Evolutionary conservation across 768 basidiomycete genomes (phyloP), one percentile per base, ranked within the genome.

Genomic region (Pluteus cervinus): DNA sequence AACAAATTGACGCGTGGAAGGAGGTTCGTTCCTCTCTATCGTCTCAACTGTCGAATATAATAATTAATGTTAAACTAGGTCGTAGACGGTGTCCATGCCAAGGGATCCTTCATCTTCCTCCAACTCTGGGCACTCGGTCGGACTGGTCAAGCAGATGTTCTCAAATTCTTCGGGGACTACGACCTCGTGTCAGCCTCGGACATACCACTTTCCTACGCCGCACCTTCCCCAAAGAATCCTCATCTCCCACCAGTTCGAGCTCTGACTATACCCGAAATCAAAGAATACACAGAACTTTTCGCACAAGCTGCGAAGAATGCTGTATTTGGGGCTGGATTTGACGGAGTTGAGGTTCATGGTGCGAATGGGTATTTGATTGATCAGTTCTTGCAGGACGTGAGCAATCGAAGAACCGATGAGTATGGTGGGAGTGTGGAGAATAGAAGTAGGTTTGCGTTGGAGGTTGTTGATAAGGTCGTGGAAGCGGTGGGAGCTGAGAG

Each of bases 381-480:
- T 48, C 78, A 84, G 51, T 83, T 85, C 62, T 42, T 78, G 7
- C 76, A 81, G 47, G 62, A 70, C 18, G 50, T 62, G n/a, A 62
- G 61, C 24, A 84, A 85, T 54, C 49, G 65, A 4, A 66, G 81
- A 11, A 74, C 69, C 5, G 82, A 86, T 51, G 58, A 68, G 30
- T 88, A 81, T 53, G 85, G 85, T 0, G 85, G 86, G 2, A 71
- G 68, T 29, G 57, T 84, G 20, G 73, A 80, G 52, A 73, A 71
- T 39, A 63, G 86, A 5, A 60, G 66, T 1, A 63, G 73, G 18
- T 85, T 87, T 51, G 49, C 56, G 0, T 56, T 80, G 5, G 75
- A 80, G 41, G 60, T 81, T 25, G 51, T 76, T 6, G 63, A 72
- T 24, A 75, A 73, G 1, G 57, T 83, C 1, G 60, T 57, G 3